Conservation (phyloP, 305 asterid genomes). For the Plantago rigida region DNA sequence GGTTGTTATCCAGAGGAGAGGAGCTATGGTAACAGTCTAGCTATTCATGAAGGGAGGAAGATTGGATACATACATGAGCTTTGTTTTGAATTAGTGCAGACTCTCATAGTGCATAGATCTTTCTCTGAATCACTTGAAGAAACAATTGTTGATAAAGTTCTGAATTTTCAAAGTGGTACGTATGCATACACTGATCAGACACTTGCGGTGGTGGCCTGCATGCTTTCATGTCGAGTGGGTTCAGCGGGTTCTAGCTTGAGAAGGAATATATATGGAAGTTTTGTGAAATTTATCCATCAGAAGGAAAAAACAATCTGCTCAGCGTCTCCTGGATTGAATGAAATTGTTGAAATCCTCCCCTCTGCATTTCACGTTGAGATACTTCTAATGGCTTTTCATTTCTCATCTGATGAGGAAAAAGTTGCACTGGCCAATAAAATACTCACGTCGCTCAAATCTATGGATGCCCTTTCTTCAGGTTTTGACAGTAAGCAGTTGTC, state of each 20-base stretch:
- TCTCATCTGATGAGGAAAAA: slow-evolving; percentile 73
- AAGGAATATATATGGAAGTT: slow-evolving; percentile 49
- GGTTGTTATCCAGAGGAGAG: slow-evolving; percentile 50
- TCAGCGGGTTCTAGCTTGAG: slow-evolving; percentile 64
- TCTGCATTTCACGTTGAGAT: slow-evolving; percentile 83
- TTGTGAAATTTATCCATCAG: slow-evolving; percentile 42
- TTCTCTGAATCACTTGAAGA: slow-evolving; percentile 68
- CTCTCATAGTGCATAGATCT: slow-evolving; percentile 52
- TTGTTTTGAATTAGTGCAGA: slow-evolving; percentile 76
- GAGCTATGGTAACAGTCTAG: slow-evolving; percentile 35
- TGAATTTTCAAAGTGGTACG: slow-evolving; percentile 57
- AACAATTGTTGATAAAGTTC: slow-evolving; percentile 56
- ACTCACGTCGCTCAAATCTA: slow-evolving; percentile 45
- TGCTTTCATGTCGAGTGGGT: slow-evolving; percentile 59
- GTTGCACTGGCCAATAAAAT: slow-evolving; percentile 44
- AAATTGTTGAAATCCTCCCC: slow-evolving; percentile 64
- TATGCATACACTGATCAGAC: slow-evolving; percentile 61
- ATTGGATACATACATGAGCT: slow-evolving; percentile 43
- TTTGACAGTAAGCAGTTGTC: slow-evolving; percentile 54
- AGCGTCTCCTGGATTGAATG: slow-evolving; percentile 47
- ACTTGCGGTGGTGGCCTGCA: slow-evolving; percentile 84
- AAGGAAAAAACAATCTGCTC: slow-evolving; percentile 55
- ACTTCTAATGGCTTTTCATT: slow-evolving; percentile 69
- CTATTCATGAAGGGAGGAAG: slow-evolving; percentile 48
- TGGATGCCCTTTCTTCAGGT: slow-evolving; percentile 43